A percentile compares a stretch with the other conserved stretches of the same genome.
Conservation (phyloP, 345 rosid genomes). For the Linum trigynum region DNA sequence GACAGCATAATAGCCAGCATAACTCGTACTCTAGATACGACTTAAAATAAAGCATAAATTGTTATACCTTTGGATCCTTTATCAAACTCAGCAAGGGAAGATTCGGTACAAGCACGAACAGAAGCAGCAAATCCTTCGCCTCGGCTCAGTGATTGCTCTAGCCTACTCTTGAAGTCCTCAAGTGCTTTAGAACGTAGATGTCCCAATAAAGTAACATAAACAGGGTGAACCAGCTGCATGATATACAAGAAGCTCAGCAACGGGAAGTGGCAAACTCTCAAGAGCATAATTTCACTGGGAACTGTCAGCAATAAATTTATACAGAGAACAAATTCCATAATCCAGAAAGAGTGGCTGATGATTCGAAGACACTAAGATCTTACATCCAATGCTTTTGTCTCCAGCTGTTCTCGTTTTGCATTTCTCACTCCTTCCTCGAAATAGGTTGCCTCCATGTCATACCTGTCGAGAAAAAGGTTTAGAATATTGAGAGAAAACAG, state of each 20-base stretch:
- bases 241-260: neutral
- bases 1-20: neutral
- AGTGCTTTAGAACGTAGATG: conserved; percentile 48
- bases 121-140: conserved; percentile 63
- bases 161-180: conserved; percentile 37
- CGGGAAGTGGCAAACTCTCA: neutral
- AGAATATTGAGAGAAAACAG: neutral
- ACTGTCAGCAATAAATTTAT: neutral
- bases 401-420: conserved; percentile 43
- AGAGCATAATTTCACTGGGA: too few relatives aligned
- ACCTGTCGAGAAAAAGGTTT: conserved; percentile 31
- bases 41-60: neutral
- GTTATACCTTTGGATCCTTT: conserved; percentile 50
- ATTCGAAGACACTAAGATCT: conserved; percentile 6
- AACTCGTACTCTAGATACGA: neutral
- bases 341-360: neutral
- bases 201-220: conserved; percentile 44
- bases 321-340: neutral
- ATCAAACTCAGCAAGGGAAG: conserved; percentile 56
- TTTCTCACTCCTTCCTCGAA: conserved; percentile 67
- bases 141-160: conserved; percentile 39
- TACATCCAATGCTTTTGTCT: conserved; percentile 60
- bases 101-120: conserved; percentile 32
- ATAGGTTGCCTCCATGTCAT: conserved; percentile 54
- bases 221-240: conserved; percentile 44